phyloP scores from a whole-genome alignment of 2,329 filamentous ascomycete species.

The Claviceps spartinae region DNA sequence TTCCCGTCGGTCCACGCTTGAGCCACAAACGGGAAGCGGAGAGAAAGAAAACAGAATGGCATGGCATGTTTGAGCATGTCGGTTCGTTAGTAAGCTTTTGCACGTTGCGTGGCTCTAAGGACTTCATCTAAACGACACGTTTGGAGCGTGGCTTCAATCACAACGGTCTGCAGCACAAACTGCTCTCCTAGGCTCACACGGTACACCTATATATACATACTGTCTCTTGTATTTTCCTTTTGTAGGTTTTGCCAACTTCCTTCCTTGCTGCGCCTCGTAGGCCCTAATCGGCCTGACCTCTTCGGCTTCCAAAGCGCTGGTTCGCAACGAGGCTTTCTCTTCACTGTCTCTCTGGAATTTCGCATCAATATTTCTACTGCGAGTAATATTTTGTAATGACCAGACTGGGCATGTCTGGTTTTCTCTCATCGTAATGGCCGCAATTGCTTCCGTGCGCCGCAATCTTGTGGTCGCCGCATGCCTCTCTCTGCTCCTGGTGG shows the following conservation, averaged over 20 bases:
- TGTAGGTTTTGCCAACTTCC: background rate
- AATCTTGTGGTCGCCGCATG: slow-evolving; percentile 1
- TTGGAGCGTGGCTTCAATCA: background rate
- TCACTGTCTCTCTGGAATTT: background rate
- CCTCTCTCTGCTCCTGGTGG: slow-evolving; percentile 1
- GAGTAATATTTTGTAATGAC: background rate
- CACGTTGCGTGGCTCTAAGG: background rate
- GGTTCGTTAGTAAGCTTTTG: background rate
- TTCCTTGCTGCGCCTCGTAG: background rate
- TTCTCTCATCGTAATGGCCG: background rate
- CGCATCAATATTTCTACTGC: background rate
- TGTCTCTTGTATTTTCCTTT: background rate
- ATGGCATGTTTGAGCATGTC: background rate
- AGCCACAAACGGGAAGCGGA: background rate
- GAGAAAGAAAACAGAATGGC: background rate
- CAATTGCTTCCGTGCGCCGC: background rate
- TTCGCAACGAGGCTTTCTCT: background rate
- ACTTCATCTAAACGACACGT: background rate
- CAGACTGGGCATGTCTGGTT: background rate
- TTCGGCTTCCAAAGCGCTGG: background rate
- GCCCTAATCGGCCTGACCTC: background rate
- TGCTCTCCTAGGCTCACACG: background rate
- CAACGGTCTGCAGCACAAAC: background rate
- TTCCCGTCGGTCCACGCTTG: background rate
- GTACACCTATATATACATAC: background rate